A percentile compares a stretch with the other conserved stretches of the same genome.
These are phyloP conservation scores for Aspergillus piperis DNA, from an alignment of 2,329 filamentous ascomycete genomes.

Conservation along the genomic window DNA sequence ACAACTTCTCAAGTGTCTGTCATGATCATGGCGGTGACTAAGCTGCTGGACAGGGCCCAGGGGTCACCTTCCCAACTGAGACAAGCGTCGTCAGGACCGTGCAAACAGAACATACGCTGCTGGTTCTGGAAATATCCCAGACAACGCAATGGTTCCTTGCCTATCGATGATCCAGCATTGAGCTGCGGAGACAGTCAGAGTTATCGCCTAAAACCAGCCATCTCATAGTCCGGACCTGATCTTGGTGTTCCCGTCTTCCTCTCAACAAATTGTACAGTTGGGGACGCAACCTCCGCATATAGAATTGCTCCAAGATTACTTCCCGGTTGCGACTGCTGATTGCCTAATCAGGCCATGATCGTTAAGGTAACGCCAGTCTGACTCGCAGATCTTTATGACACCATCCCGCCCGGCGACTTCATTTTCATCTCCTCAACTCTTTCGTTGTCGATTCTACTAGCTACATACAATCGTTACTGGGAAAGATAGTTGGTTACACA, in stretches of 20 bases:
- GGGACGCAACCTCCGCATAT: not conserved
- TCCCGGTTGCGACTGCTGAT: not conserved
- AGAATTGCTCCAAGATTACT: not conserved
- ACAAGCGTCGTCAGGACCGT: not conserved
- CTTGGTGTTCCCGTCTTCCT: not conserved
- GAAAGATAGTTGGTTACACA: not conserved
- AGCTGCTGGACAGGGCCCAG: not conserved
- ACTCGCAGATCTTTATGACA: conserved; percentile 16
- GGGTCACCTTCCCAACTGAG: not conserved
- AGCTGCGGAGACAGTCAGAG: too few species aligned
- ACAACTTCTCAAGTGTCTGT: not conserved
- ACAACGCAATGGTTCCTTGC: not conserved
- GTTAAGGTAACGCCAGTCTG: conserved; percentile 2
- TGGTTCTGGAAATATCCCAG: not conserved
- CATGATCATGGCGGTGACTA: not conserved
- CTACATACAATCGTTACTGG: not conserved
- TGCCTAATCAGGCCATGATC: conserved; percentile 20
- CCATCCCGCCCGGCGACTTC: conserved; percentile 5
- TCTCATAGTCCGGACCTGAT: too few species aligned
- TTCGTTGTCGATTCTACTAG: not conserved
- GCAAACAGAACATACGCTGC: not conserved
- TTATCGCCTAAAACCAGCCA: too few species aligned
- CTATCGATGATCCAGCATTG: too few species aligned
- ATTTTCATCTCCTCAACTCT: not conserved
- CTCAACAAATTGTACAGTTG: not conserved